Base-by-base conservation (phyloP, 1,284 basidiomycete genomes). In the Sporisorium sorghi region DNA sequence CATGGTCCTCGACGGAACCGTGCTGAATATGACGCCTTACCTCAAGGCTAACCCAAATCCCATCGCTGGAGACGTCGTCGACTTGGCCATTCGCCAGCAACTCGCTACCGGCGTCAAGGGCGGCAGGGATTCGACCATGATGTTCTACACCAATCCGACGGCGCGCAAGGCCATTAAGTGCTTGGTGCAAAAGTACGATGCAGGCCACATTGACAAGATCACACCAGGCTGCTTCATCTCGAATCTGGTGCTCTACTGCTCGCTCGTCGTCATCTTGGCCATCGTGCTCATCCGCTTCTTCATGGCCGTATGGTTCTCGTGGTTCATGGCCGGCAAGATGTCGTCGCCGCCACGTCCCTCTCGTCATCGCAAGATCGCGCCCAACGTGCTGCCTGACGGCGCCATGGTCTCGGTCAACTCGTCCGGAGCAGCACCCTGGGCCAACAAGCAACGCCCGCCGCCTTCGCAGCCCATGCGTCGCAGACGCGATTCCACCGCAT, bases 291-390 rank as follows among this genome's bases (percentile, higher is more conserved):
- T 92, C 37, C 93, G 96, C 46, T 99, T 99, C 86, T 86, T 89
- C 78, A 98, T 99, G 96, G 97, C 97, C 3, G 92, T 93, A 83
- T 86, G 95, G 67, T 99, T 98, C 88, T 93, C 90, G 80, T 99
- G 95, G 95, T 96, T 95, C 87, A 86, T 99, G 65, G 93, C 89
- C 95, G 49, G 91, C 92, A 35, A 89, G 30, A 78, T 79, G 73
- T 53, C 72, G 5, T 57, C 68, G 5, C 44, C 74, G 87, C 88
- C 50, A 75, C 83, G 40, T 82, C 88, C 3, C 85, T 88, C 60
- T 90, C 92, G 68, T 35, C 44, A 67, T 21, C 59, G 69, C 42
- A 72, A 70, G 70, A 87, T 96, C 58, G 89, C 93, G 0, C 91
- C 70, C 52, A 71, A 70, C 51, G 24, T 72, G 15, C 30, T 75